phyloP scores from a whole-genome alignment of 73 alveolate genomes.

The Symbiodinium pilosum region DNA sequence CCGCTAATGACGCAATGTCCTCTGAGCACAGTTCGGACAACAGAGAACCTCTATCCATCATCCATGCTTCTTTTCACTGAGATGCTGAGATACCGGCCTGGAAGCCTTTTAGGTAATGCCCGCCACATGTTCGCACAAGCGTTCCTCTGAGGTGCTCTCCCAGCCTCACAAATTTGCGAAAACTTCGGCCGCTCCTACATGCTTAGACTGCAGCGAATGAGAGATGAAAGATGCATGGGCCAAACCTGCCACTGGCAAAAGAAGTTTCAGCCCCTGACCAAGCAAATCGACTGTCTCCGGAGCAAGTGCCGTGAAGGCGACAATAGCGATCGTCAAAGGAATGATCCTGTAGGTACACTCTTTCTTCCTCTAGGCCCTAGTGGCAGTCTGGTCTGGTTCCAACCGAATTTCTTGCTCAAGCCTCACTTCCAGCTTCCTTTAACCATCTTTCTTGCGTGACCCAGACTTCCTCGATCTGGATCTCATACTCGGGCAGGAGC shows the following conservation, averaged over 20 bases:
- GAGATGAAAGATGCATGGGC: too few species aligned
- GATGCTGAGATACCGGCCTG: background rate
- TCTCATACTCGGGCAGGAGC: slow-evolving; percentile 35
- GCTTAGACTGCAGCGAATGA: too few species aligned
- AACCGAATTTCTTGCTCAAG: too few species aligned
- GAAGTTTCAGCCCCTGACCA: slow-evolving; percentile 44
- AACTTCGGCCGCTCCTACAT: too few species aligned
- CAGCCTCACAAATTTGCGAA: background rate
- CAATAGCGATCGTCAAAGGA: slow-evolving; percentile 81
- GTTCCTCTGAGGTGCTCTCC: slow-evolving; percentile 81
- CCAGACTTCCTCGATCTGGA: background rate
- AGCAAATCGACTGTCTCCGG: slow-evolving; percentile 51
- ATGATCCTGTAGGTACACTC: slow-evolving; percentile 80
- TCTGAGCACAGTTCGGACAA: background rate
- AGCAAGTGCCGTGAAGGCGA: slow-evolving; percentile 60
- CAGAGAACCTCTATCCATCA: background rate
- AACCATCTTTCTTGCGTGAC: too few species aligned
- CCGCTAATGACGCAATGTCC: slow-evolving; percentile 39
- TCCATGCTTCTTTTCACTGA: background rate
- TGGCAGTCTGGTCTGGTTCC: background rate
- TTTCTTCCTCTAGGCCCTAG: too few species aligned
- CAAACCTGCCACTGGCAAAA: background rate
- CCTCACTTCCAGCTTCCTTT: background rate
- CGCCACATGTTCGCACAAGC: slow-evolving; percentile 78
- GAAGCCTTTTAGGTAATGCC: slow-evolving; percentile 53